These are phyloP conservation scores for Wickerhamomyces hampshirensis DNA, from an alignment of 805 yeast species.

Conservation along the genomic window DNA sequence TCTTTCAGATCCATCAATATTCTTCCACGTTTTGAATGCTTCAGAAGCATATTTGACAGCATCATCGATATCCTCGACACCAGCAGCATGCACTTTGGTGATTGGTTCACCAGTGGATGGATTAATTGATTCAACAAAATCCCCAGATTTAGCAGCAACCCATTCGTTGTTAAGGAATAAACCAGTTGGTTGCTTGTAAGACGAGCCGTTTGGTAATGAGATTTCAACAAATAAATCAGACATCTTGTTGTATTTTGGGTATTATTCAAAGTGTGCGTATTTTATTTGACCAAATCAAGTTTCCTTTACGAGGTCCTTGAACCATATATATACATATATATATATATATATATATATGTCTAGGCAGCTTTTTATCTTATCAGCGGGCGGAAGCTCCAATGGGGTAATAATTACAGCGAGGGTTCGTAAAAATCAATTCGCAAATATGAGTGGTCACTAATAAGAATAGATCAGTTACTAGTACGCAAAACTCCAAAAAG, in stretches of 20 bases:
- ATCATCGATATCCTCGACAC: constrained; percentile 44
- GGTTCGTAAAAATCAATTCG: too few species aligned
- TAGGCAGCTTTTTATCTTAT: too few species aligned
- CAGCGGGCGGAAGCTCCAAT: too few species aligned
- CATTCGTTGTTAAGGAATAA: constrained; percentile 73
- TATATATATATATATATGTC: too few species aligned
- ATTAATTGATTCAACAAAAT: constrained; percentile 32
- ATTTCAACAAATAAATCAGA: constrained; percentile 29
- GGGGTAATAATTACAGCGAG: too few species aligned
- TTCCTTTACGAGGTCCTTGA: too few species aligned
- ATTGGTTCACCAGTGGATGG: constrained; percentile 53
- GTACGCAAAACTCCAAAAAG: too few species aligned
- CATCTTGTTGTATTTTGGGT: constrained; percentile 4
- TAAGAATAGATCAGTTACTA: too few species aligned
- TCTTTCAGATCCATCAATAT: constrained; percentile 40
- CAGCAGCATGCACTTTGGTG: constrained; percentile 47
- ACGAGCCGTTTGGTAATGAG: constrained; percentile 61
- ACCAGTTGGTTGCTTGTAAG: constrained; percentile 70
- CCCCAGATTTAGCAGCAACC: constrained; percentile 47
- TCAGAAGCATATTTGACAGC: constrained; percentile 50
- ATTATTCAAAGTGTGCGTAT: too few species aligned
- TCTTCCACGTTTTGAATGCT: constrained; percentile 49
- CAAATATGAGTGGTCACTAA: too few species aligned
- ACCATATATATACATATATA: too few species aligned
- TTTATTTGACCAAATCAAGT: too few species aligned